phyloP scores from a whole-genome alignment of 2,329 filamentous ascomycete species.

The Anthostomella pinea region DNA sequence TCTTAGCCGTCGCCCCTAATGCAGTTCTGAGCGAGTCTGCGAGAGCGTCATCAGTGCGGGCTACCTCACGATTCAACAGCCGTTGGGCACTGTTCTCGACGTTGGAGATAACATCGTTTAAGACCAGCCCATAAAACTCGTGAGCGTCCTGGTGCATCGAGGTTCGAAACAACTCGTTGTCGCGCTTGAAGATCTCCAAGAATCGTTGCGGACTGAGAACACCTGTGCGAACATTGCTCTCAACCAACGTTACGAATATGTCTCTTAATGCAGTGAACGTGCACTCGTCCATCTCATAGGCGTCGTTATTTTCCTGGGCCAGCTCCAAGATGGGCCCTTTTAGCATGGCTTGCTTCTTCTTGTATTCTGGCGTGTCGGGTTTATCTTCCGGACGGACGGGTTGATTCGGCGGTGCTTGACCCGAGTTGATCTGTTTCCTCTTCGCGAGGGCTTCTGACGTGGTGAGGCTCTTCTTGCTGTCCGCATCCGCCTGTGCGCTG shows the following conservation, averaged over 20 bases:
- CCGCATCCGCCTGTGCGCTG: constrained; percentile 40
- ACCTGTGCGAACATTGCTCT: constrained; percentile 76
- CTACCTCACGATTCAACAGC: constrained; percentile 49
- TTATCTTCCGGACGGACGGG: constrained; percentile 78
- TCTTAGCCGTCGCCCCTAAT: constrained; percentile 37
- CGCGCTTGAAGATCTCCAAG: constrained; percentile 85
- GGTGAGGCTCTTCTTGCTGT: constrained; percentile 51
- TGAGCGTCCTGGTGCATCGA: constrained; percentile 99
- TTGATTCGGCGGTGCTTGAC: constrained; percentile 52
- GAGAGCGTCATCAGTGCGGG: constrained; percentile 41
- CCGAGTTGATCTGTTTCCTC: constrained; percentile 51
- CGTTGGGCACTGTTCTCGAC: constrained; percentile 83
- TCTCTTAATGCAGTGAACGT: constrained; percentile 94
- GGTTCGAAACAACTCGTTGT: constrained; percentile 96
- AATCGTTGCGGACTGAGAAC: constrained; percentile 92
- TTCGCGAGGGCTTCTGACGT: constrained; percentile 56
- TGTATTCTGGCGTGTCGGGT: constrained; percentile 92
- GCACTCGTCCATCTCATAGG: constrained; percentile 91
- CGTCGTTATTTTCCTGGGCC: constrained; percentile 71
- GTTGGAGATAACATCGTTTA: constrained; percentile 95
- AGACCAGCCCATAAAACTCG: constrained; percentile 88
- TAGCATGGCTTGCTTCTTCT: constrained; percentile 92
- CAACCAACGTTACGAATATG: constrained; percentile 87
- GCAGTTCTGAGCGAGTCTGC: constrained; percentile 50
- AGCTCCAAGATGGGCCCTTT: constrained; percentile 85